phyloP scores from a whole-genome alignment of 495 filamentous ascomycete species.

The Neurospora sp. region DNA sequence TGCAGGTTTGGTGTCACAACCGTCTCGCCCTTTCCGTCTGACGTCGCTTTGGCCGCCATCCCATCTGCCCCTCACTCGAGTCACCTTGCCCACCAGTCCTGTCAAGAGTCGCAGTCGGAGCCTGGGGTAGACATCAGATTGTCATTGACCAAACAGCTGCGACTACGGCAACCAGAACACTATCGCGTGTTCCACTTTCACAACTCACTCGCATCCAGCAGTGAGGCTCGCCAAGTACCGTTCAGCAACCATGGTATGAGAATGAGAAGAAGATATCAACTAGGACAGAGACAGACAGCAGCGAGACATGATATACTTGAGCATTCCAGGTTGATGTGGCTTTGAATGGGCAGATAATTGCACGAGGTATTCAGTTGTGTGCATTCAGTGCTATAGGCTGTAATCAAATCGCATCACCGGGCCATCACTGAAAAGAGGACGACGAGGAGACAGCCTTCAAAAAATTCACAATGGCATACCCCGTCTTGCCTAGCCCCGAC shows the following conservation, averaged over 20 bases:
- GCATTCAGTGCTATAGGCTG: not conserved
- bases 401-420: not conserved
- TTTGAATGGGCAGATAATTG: not conserved
- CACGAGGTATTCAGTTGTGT: not conserved
- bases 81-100: not conserved
- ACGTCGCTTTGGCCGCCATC: not conserved
- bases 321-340: not conserved
- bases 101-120: not conserved
- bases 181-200: not conserved
- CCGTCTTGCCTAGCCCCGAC: conserved; percentile 35
- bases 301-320: not conserved
- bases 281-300: not conserved
- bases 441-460: not conserved
- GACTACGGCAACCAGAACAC: not conserved
- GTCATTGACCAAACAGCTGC: not conserved
- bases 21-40: not conserved
- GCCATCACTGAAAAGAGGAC: not conserved
- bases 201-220: not conserved
- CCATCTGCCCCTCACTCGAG: not conserved
- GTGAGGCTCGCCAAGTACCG: not conserved
- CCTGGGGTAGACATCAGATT: not conserved
- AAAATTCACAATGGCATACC: conserved; percentile 26
- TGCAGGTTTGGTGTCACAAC: not conserved
- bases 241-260: not conserved
- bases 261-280: not conserved